phyloP scores from a whole-genome alignment of 2,329 filamentous ascomycete species.

The Sphaceloma murrayae region DNA sequence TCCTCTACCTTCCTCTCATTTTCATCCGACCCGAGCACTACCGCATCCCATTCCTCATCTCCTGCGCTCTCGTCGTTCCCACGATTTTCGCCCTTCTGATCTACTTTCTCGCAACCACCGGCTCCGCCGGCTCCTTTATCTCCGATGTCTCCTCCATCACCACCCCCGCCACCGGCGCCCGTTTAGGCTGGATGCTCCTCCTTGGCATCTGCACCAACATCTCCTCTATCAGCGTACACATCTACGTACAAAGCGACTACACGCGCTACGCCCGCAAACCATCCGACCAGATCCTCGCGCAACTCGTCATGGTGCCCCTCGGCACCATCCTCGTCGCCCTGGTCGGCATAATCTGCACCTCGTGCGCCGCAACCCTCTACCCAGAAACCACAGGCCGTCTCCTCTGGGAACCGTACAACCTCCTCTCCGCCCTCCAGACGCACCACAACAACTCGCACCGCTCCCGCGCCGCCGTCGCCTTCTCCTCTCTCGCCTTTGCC shows the following conservation, averaged over 20 bases:
- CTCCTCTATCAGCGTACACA: conserved; percentile 28
- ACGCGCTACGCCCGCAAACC: conserved; percentile 27
- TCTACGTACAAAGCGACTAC: conserved; percentile 24
- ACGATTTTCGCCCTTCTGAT: conserved; percentile 16
- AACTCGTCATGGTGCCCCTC: conserved; percentile 37
- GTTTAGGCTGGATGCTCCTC: conserved; percentile 16
- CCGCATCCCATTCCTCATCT: conserved; percentile 13
- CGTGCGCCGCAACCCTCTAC: conserved; percentile 37
- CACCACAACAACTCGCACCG: conserved; percentile 28
- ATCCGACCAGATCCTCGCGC: conserved; percentile 21
- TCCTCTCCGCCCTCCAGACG: conserved; percentile 32
- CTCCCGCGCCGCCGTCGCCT: conserved; percentile 37
- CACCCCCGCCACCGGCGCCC: conserved; percentile 45
- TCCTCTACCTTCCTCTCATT: conserved; percentile 29
- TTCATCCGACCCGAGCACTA: conserved; percentile 10
- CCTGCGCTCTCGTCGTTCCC: conserved; percentile 11
- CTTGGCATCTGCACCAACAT: conserved; percentile 26
- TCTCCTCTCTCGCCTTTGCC: conserved; percentile 35
- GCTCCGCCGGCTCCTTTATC: conserved; percentile 30
- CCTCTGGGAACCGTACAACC: conserved; percentile 36
- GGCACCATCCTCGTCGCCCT: conserved; percentile 35
- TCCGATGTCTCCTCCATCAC: conserved; percentile 27
- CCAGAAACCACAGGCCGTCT: conserved; percentile 24
- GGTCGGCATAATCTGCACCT: conserved; percentile 43
- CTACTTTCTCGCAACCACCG: conserved; percentile 21